Evolutionary conservation across 164 flowering plant genomes (phyloP), one percentile per base, ranked within the genome.

Genomic region (Vitis cinerea): DNA sequence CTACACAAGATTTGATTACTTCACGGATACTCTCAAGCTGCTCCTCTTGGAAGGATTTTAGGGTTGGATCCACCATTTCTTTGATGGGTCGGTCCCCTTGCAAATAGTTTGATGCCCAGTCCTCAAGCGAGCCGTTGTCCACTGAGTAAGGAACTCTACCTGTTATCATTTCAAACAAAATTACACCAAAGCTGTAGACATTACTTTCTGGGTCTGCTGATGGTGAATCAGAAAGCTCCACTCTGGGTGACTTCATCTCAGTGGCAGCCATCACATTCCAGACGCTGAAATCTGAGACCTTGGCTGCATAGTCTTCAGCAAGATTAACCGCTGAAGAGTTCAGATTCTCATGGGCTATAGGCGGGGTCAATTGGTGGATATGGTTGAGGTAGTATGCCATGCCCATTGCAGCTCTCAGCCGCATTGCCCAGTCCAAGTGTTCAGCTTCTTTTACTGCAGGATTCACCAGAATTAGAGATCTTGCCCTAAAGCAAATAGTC

Each of bases 281-380:
- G 72, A 90, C 81, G 50, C 75, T 77, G 66, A 82, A 84, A 59
- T 87, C 92, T 37, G 87, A 79, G 56, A 92, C 59, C 72, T 92
- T 88, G 58, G 89, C 88, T 52, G 95, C 94, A 69, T 87, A 92
- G 67, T 92, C 97, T 70, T 90, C 97, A 0, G 93, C 86, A 58
- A 92, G 84, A 58, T 75, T 71, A 37, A 92, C 73, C 15, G 88
- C 67, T 10, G 90, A 83, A 27, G 97, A 90, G 59, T 61, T 75
- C 29, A 92, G 76, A 70, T 85, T 80, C 64, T 61, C 75, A 71
- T 80, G 90, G 69, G 73, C 10, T 44, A 90, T 31, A 0, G 89
- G 89, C 6, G 91, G 91, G 27, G 67, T 68, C 61, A 88, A 68
- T 53, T 86, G 87, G 75, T 92, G 95, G 88, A 92, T 86, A 80